phyloP scores from a whole-genome alignment of 352 stramenopile genomes.

The Phytopythium helicoides region DNA sequence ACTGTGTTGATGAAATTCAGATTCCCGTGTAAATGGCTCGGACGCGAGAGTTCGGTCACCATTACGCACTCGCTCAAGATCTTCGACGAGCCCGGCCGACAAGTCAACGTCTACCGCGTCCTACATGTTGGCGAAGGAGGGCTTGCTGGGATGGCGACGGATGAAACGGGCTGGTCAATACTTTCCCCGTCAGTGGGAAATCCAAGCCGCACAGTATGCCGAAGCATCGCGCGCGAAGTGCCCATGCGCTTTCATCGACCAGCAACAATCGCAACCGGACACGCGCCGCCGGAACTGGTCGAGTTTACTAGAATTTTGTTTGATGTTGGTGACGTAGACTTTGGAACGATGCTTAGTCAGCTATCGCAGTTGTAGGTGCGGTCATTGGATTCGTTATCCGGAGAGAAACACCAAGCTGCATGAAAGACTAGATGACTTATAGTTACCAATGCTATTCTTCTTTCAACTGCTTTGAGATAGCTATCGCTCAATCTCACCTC shows the following conservation, averaged over 20 bases:
- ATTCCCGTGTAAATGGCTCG: conserved; percentile 7
- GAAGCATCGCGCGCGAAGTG: not conserved
- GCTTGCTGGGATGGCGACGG: no score
- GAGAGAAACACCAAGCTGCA: no score
- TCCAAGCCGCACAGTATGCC: not conserved
- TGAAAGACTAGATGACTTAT: no score
- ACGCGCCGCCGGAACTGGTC: conserved; percentile 4
- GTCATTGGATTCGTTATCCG: no score
- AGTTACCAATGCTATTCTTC: no score
- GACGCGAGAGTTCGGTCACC: not conserved
- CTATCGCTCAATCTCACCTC: no score
- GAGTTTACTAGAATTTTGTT: conserved; percentile 6
- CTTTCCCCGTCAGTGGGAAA: no score
- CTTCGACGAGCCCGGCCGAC: no score
- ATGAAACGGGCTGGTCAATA: not conserved
- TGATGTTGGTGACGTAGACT: conserved; percentile 2
- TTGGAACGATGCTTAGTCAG: not conserved
- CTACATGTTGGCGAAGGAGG: no score
- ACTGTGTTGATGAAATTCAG: conserved; percentile 19
- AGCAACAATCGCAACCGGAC: not conserved
- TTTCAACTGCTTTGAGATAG: no score
- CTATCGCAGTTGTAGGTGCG: not conserved
- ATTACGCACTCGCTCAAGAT: conserved; percentile 3
- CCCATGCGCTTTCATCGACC: conserved; percentile 3
- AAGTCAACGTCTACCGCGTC: no score